Base-by-base conservation (phyloP, 306 rosid genomes). In the Argentina anserina region DNA sequence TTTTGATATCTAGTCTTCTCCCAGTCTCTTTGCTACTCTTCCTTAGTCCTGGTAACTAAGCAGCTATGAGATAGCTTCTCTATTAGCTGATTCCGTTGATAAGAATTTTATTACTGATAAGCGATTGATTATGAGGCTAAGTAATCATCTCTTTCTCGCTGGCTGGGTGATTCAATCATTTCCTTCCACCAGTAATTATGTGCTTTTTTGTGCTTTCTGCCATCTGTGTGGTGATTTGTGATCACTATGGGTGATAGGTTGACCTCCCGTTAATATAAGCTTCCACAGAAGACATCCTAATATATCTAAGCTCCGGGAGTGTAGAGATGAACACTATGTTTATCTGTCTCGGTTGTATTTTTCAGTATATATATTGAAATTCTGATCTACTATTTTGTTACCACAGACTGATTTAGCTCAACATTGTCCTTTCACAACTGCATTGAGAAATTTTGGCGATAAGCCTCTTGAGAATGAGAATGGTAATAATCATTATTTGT, bases 391-490 rank as follows among this genome's bases (percentile, higher is more conserved):
- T 59, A 47, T 26, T 25, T 79, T 76, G 5, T 68, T 76, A 39
- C 20, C 71, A 63, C 90, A 89, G 95, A 87, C 86, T 42, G 85
- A 85, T 83, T 75, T 89, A 25, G 92, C 90, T 25, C 88, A 78
- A 28, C 83, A 79, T 7, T 83, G 66, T 78, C 84, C 81, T 36
- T 87, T 85, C 42, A 85, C 91, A 13, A 9, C 52, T 49, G 81
- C 92, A 71, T 72, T 87, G 81, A 89, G 63, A 85, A 85, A 81
- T 69, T 41, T 89, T 0, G 87, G 95, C 47, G 80, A n/a, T 65
- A 83, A 78, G 56, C 41, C 23, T 31, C 23, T 62, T 9, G 83
- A 87, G 72, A 78, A 80, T 15, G 84, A 80, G 37, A 75, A 67
- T 11, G 86, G 95, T 89, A n/a, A n/a, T n/a, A n/a, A n/a, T n/a